A percentile compares a stretch with the other conserved stretches of the same genome.
These are phyloP conservation scores for Talaromyces sp. DNA, from an alignment of 2,329 filamentous ascomycete species.

Conservation along the genomic window DNA sequence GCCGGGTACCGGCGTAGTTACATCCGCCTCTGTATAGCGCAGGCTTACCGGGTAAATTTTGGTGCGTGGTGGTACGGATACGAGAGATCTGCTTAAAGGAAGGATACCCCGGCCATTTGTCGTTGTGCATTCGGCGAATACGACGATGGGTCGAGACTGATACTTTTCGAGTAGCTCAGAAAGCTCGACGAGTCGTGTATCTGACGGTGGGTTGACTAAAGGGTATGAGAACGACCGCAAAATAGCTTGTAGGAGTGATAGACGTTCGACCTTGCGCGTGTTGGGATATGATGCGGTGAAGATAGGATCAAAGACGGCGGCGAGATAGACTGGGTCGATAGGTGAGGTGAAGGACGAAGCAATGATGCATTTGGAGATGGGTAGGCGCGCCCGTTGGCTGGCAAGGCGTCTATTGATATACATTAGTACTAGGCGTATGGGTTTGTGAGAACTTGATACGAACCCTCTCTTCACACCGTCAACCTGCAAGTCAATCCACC, in stretches of 20 bases:
- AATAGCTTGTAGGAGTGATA: slow-evolving; percentile 74
- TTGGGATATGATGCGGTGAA: slow-evolving; percentile 82
- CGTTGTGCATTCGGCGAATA: slow-evolving; percentile 92
- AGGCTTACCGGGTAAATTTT: slow-evolving; percentile 89
- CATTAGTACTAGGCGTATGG: not conserved
- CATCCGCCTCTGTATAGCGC: slow-evolving; percentile 80
- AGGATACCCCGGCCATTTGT: slow-evolving; percentile 90
- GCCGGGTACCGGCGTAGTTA: slow-evolving; percentile 83
- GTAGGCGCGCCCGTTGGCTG: slow-evolving; percentile 70
- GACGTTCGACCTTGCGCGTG: slow-evolving; percentile 67
- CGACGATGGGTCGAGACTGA: slow-evolving; percentile 71
- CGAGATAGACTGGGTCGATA: slow-evolving; percentile 87
- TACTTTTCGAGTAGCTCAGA: slow-evolving; percentile 61
- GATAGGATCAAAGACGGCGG: slow-evolving; percentile 92
- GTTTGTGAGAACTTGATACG: slow-evolving; percentile 23
- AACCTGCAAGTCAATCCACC: slow-evolving; percentile 98
- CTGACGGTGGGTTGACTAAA: slow-evolving; percentile 44
- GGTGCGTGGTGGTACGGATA: slow-evolving; percentile 58
- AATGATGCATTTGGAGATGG: slow-evolving; percentile 75
- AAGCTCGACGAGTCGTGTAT: slow-evolving; percentile 57
- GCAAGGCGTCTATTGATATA: slow-evolving; percentile 56
- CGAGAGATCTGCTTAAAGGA: slow-evolving; percentile 73
- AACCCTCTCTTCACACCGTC: slow-evolving; percentile 91
- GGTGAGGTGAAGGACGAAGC: slow-evolving; percentile 89
- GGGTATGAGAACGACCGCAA: slow-evolving; percentile 66